phyloP scores from a whole-genome alignment of 169 alveolate genomes.

The Eimeria praecox region DNA sequence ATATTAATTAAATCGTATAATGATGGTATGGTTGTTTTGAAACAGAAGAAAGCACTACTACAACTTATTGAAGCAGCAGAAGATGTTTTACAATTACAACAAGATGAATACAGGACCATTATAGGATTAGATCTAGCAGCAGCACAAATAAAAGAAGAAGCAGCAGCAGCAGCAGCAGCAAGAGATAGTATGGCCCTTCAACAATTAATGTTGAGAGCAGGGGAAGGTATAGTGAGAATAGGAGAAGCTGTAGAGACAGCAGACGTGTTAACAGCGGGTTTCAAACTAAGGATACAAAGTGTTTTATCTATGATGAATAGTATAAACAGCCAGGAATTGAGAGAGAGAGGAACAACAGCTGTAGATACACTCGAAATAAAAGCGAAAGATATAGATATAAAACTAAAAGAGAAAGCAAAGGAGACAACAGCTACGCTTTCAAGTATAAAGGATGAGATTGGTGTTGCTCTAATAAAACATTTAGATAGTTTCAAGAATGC shows the following conservation, averaged over 20 bases:
- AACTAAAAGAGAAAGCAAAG: not conserved
- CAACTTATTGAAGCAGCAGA: not conserved
- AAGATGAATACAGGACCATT: not conserved
- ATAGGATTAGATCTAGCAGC: not conserved
- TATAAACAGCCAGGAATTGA: not conserved
- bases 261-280: not conserved
- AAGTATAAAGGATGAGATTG: no score
- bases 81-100: no score
- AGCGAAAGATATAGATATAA: no score
- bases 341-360: not conserved
- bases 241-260: not conserved
- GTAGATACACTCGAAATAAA: not conserved
- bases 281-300: not conserved
- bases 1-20: not conserved
- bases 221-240: not conserved
- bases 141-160: not conserved
- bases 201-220: not conserved
- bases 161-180: not conserved
- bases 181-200: not conserved
- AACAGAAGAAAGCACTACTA: not conserved
- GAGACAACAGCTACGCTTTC: not conserved
- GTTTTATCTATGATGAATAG: not conserved
- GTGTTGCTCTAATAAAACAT: no score
- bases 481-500: not conserved
- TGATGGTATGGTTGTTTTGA: constrained; percentile 5